Conservation (phyloP, 2,329 filamentous ascomycete species). For the Gaeumannomyces tritici region DNA sequence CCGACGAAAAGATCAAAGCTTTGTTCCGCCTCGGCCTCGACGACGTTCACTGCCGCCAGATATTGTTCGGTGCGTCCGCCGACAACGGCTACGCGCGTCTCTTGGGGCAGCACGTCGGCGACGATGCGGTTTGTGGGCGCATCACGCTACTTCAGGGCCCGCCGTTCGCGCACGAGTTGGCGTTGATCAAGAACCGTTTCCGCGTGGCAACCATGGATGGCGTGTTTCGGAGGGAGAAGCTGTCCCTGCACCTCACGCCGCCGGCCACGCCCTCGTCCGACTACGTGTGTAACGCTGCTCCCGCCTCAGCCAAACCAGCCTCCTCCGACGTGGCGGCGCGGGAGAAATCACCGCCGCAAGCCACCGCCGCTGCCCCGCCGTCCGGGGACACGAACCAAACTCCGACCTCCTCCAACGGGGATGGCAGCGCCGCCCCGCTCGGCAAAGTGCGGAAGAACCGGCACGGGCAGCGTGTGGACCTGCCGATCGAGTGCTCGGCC, state of each 20-base stretch:
- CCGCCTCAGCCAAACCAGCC: background rate
- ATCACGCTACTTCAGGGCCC: background rate
- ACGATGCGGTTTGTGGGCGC: background rate
- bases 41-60: background rate
- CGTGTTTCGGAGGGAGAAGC: background rate
- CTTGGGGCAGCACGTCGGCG: background rate
- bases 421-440: background rate
- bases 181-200: background rate
- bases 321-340: background rate
- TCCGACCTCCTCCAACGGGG: background rate
- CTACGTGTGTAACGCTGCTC: too few species aligned
- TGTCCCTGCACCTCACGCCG: background rate
- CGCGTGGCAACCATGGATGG: background rate
- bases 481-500: background rate
- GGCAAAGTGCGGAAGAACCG: background rate
- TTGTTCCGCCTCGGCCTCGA: background rate
- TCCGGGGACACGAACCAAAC: background rate
- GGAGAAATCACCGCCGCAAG: background rate
- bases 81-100: background rate
- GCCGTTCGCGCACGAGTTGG: background rate
- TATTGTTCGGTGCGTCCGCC: background rate
- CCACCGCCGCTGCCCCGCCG: background rate
- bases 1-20: background rate
- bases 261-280: background rate
- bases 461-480: background rate